Evolutionary conservation across 371 early-diverging fungal species (phyloP).

Genomic region (Mucor lusitanicus): DNA sequence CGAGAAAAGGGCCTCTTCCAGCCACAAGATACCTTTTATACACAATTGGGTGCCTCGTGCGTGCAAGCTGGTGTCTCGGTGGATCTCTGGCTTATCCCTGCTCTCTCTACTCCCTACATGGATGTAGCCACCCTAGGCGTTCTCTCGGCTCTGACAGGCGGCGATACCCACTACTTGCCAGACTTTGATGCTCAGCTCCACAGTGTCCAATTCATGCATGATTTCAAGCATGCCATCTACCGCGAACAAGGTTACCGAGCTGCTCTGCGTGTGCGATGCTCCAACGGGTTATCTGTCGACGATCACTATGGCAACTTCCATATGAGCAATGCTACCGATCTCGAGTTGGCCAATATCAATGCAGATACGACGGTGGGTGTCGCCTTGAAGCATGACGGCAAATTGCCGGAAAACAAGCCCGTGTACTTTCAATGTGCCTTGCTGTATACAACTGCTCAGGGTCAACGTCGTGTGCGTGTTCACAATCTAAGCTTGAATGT

Average conservation of each 20-base stretch:
- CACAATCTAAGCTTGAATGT: conserved; percentile 85
- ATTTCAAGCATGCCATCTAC: conserved; percentile 54
- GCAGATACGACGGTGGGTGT: conserved; percentile 84
- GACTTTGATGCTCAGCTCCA: conserved; percentile 66
- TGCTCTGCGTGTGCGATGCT: conserved; percentile 87
- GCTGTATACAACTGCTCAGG: conserved; percentile 87
- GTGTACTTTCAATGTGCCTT: conserved; percentile 89
- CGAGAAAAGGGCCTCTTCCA: conserved; percentile 85
- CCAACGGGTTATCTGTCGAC: conserved; percentile 80
- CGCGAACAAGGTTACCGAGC: conserved; percentile 85
- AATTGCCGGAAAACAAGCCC: conserved; percentile 79
- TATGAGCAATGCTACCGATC: conserved; percentile 89
- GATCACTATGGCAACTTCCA: conserved; percentile 94
- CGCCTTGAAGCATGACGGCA: conserved; percentile 84
- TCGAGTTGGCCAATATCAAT: conserved; percentile 89
- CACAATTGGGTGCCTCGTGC: conserved; percentile 76
- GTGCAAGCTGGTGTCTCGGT: conserved; percentile 80
- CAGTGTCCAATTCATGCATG: conserved; percentile 67
- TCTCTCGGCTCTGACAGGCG: conserved; percentile 86
- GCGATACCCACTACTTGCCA: conserved; percentile 79
- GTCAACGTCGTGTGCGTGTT: conserved; percentile 91
- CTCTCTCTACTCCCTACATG: conserved; percentile 62
- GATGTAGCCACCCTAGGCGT: conserved; percentile 87
- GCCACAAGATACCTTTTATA: conserved; percentile 88
- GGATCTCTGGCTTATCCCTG: conserved; percentile 88